Percentiles rank a stretch among this genome's conserved stretches.
Evolutionary conservation across 805 yeast genomes (phyloP).

Genomic region (Wickerhamiella lipophila): DNA sequence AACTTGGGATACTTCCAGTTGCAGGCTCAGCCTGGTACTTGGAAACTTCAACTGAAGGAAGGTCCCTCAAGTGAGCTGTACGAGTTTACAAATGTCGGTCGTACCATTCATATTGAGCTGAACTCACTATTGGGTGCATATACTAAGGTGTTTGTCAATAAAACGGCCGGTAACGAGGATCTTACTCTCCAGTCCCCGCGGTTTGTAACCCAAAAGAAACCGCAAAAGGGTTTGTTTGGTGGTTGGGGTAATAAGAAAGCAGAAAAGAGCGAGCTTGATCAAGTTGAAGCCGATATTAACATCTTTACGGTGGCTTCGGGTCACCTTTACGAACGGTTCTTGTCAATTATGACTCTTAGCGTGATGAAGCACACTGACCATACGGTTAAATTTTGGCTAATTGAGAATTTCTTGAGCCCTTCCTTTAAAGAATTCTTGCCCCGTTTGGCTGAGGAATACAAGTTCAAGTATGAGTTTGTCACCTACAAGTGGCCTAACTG

Average conservation of each 20-base stretch:
- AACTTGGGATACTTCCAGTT: slow-evolving; percentile 78
- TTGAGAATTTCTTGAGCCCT: slow-evolving; percentile 70
- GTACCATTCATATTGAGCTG: slow-evolving; percentile 4
- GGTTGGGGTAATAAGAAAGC: not conserved
- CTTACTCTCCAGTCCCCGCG: slow-evolving; percentile 14
- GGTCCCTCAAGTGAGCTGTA: slow-evolving; percentile 36
- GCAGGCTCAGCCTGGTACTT: slow-evolving; percentile 57
- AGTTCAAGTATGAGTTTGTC: slow-evolving; percentile 63
- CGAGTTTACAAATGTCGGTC: slow-evolving; percentile 21
- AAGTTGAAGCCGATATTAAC: slow-evolving; percentile 49
- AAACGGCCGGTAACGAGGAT: slow-evolving; percentile 29
- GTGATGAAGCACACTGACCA: slow-evolving; percentile 54
- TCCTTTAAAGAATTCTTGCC: slow-evolving; percentile 52
- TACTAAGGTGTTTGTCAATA: not conserved
- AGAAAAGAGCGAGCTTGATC: not conserved
- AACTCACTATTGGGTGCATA: not conserved
- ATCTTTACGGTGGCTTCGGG: slow-evolving; percentile 79
- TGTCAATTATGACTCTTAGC: slow-evolving; percentile 69
- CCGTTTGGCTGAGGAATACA: slow-evolving; percentile 40
- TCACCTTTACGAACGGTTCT: slow-evolving; percentile 57
- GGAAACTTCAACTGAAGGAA: slow-evolving; percentile 39
- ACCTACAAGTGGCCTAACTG: slow-evolving; percentile 88
- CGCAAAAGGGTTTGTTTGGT: not conserved
- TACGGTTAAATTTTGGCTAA: slow-evolving; percentile 70
- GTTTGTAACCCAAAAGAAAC: slow-evolving; percentile 3